Conservation (phyloP, 1,139 yeast species). For the Yamadazyma oceani region DNA sequence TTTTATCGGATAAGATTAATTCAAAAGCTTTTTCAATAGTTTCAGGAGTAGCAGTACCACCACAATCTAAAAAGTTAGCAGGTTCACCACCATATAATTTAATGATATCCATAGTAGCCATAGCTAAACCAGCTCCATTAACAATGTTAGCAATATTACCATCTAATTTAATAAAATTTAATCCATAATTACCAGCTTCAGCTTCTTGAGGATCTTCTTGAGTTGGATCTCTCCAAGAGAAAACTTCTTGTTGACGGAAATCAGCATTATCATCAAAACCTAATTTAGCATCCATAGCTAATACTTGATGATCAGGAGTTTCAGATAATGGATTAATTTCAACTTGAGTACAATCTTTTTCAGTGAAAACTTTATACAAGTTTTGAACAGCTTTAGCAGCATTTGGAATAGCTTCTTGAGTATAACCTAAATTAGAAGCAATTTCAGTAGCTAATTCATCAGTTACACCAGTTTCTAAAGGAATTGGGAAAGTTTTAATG, state of each 20-base stretch:
- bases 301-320: constrained; percentile 83
- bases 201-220: constrained; percentile 99
- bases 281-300: constrained; percentile 99
- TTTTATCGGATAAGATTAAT: constrained; percentile 84
- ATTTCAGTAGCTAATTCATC: constrained; percentile 72
- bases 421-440: constrained; percentile 81
- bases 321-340: constrained; percentile 98
- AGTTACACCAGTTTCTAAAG: constrained; percentile 77
- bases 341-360: constrained; percentile 95
- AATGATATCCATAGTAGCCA: constrained; percentile 99
- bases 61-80: constrained; percentile 98
- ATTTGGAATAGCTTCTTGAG: constrained; percentile 73
- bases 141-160: constrained; percentile 99
- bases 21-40: constrained; percentile 97
- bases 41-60: constrained; percentile 99
- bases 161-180: constrained; percentile 95
- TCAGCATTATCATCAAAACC: constrained; percentile 96
- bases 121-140: constrained; percentile 99
- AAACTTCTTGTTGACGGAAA: constrained; percentile 93
- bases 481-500: constrained; percentile 84
- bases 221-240: constrained; percentile 93
- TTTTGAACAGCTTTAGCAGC: constrained; percentile 87
- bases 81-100: constrained; percentile 98
- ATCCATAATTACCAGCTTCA: constrained; percentile 84
- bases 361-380: constrained; percentile 83